Percentiles rank a stretch among this genome's conserved stretches.
These are phyloP conservation scores for Simplicillium aogashimaense DNA, from an alignment of 2,329 filamentous ascomycete genomes.

Conservation along the genomic window DNA sequence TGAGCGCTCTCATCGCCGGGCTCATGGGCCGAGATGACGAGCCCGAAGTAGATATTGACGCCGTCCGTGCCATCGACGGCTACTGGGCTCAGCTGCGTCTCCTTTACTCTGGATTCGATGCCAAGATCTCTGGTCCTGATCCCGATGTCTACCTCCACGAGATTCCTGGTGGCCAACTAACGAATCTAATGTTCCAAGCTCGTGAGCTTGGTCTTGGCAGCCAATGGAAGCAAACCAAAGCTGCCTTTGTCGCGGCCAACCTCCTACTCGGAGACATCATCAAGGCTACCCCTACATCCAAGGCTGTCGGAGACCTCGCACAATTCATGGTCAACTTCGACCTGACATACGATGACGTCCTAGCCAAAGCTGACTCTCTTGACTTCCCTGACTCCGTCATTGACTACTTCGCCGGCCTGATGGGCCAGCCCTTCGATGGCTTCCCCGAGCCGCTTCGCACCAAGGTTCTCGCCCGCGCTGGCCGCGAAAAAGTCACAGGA, in stretches of 20 bases:
- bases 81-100: constrained; percentile 28
- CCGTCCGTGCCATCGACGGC: constrained; percentile 1
- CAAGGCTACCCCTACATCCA: constrained; percentile 98
- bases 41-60: too few species aligned
- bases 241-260: constrained; percentile 96
- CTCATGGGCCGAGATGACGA: too few species aligned
- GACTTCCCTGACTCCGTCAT: constrained; percentile 97
- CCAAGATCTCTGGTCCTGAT: constrained; percentile 84
- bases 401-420: constrained; percentile 94
- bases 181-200: constrained; percentile 99
- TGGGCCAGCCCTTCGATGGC: constrained; percentile 96
- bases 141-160: constrained; percentile 98
- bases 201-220: constrained; percentile 88
- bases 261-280: constrained; percentile 94
- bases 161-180: constrained; percentile 94
- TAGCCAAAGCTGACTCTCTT: constrained; percentile 74
- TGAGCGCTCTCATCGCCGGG: constrained; percentile 57
- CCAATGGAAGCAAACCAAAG: constrained; percentile 98
- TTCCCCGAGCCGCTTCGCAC: constrained; percentile 93
- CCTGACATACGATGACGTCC: constrained; percentile 70
- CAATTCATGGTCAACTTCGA: constrained; percentile 99
- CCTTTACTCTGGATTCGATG: constrained; percentile 96
- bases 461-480: constrained; percentile 78
- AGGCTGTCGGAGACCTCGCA: constrained; percentile 94
- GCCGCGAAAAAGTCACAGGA: constrained; percentile 93